A percentile compares a stretch with the other conserved stretches of the same genome.
Conservation (phyloP, 169 alveolate species). For the Miamiensis avidus region DNA sequence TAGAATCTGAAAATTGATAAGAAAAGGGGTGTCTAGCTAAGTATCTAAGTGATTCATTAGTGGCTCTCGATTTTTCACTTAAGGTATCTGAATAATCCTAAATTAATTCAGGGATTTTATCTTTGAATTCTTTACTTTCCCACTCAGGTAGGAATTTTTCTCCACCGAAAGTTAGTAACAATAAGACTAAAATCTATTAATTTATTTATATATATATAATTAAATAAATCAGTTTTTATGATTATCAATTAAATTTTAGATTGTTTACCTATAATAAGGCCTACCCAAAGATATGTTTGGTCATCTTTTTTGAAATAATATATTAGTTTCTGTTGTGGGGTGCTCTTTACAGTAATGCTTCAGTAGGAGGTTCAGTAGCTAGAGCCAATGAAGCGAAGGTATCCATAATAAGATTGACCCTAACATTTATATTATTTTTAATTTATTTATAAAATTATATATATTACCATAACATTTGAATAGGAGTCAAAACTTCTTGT, state of each 20-base stretch:
- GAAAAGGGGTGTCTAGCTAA: conserved; percentile 4
- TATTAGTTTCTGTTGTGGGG: conserved; percentile 88
- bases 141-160: conserved; percentile 83
- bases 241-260: background rate
- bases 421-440: background rate
- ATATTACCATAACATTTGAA: conserved; percentile 55
- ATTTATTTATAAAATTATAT: conserved; percentile 31
- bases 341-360: conserved; percentile 78
- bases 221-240: too few species aligned
- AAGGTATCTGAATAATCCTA: background rate
- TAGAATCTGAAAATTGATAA: conserved; percentile 1
- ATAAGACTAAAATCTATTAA: conserved; percentile 36
- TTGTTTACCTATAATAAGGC: conserved; percentile 11
- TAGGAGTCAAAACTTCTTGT: conserved; percentile 47
- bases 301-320: conserved; percentile 83
- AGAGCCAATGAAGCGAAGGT: conserved; percentile 91
- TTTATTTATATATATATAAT: too few species aligned
- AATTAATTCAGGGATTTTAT: background rate
- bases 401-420: conserved; percentile 93
- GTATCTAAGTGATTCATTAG: background rate
- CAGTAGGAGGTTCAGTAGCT: conserved; percentile 94
- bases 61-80: background rate
- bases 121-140: conserved; percentile 26
- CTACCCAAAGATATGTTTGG: conserved; percentile 68
- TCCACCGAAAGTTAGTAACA: conserved; percentile 73